A percentile compares a stretch with the other conserved stretches of the same genome.
Evolutionary conservation across 2,329 filamentous ascomycete genomes (phyloP).

Genomic region (Apiospora rasikravindrae): DNA sequence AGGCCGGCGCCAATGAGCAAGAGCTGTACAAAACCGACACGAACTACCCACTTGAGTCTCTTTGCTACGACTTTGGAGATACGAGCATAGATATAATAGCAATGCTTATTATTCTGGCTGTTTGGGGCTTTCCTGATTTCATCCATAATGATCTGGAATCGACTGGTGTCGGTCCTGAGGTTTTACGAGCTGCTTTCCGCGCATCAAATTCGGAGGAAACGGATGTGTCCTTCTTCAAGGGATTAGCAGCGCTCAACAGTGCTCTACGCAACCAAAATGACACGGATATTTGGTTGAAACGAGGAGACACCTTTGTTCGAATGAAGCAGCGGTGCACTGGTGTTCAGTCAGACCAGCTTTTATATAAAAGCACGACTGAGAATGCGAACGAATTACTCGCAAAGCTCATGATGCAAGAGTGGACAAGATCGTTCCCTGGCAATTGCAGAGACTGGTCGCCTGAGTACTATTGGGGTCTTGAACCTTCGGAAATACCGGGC

Average conservation of each 20-base stretch:
- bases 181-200: background rate
- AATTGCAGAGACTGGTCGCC: too few species aligned
- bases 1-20: background rate
- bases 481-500: background rate
- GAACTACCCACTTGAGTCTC: background rate
- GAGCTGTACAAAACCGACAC: background rate
- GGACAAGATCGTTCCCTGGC: background rate
- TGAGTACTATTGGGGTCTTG: background rate
- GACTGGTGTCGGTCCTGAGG: background rate
- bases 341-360: too few species aligned
- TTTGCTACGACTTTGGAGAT: background rate
- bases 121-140: background rate
- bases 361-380: too few species aligned
- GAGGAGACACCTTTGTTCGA: background rate
- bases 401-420: background rate
- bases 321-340: background rate
- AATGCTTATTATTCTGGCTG: background rate
- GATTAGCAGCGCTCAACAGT: too few species aligned
- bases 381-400: background rate
- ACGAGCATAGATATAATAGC: background rate
- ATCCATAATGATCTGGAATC: background rate
- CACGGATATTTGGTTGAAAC: background rate
- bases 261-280: too few species aligned
- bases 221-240: too few species aligned
- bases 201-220: too few species aligned